Conservation (phyloP, 2,329 filamentous ascomycete species). For the Penicillium hordei region DNA sequence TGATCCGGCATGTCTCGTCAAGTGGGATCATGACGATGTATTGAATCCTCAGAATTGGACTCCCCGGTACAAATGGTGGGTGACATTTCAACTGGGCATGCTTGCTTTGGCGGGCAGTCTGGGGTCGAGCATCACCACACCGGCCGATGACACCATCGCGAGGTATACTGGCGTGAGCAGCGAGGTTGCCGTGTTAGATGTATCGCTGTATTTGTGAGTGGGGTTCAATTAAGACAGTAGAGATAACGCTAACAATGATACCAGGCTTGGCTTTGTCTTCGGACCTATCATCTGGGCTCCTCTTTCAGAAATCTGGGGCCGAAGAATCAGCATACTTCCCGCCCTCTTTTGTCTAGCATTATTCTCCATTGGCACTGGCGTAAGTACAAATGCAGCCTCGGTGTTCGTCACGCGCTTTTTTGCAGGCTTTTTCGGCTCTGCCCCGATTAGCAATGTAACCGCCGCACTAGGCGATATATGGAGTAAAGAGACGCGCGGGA, state of each 20-base stretch:
- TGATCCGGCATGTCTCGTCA: conserved; percentile 15
- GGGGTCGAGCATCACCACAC: conserved; percentile 53
- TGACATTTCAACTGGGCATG: conserved; percentile 52
- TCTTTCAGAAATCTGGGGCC: conserved; percentile 47
- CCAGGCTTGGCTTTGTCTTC: conserved; percentile 18
- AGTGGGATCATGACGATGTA: conserved; percentile 13
- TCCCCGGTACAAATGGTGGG: conserved; percentile 45
- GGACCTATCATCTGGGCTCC: conserved; percentile 47
- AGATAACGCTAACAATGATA: background rate
- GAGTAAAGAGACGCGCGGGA: conserved; percentile 38
- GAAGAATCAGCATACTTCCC: conserved; percentile 48
- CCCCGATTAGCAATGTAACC: conserved; percentile 45
- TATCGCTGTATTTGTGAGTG: conserved; percentile 45
- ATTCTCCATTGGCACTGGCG: conserved; percentile 50
- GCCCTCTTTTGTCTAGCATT: conserved; percentile 45
- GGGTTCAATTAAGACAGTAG: background rate
- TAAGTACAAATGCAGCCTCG: conserved; percentile 36
- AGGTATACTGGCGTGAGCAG: conserved; percentile 44
- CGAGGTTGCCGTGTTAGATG: conserved; percentile 47
- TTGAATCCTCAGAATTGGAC: conserved; percentile 52
- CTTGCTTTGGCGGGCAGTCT: conserved; percentile 52
- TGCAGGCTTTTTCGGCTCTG: conserved; percentile 46
- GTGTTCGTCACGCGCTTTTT: conserved; percentile 48
- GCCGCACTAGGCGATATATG: conserved; percentile 49
- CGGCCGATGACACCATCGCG: conserved; percentile 47